Evolutionary conservation across 2,329 filamentous ascomycete species (phyloP).

Genomic region (Aspergillus fumigatiaffinis): DNA sequence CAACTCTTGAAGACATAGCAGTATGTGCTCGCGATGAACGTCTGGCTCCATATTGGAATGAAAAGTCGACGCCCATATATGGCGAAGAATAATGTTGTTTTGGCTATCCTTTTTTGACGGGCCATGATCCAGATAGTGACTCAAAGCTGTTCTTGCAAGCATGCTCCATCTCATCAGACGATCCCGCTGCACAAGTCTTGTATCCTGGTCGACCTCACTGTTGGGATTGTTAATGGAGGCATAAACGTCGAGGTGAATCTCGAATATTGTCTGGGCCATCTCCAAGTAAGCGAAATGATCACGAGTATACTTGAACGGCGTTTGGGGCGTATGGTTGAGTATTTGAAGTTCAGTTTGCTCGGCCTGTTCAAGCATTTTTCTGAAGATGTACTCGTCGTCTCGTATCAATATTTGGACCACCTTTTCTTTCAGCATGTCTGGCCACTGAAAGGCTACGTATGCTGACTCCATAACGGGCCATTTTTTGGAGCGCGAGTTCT

Average conservation of each 20-base stretch:
- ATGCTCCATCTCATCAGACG: slow-evolving; percentile 58
- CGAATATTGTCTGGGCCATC: slow-evolving; percentile 59
- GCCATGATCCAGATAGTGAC: slow-evolving; percentile 33
- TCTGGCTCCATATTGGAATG: slow-evolving; percentile 56
- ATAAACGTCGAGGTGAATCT: slow-evolving; percentile 65
- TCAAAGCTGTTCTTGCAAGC: slow-evolving; percentile 54
- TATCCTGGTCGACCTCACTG: slow-evolving; percentile 51
- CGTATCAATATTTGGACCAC: slow-evolving; percentile 51
- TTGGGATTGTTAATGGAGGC: slow-evolving; percentile 59
- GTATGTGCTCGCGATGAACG: slow-evolving; percentile 55
- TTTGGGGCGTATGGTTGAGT: slow-evolving; percentile 16
- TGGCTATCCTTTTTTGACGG: slow-evolving; percentile 24
- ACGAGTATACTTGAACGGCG: slow-evolving; percentile 23
- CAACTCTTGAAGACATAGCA: slow-evolving; percentile 61
- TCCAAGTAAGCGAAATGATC: slow-evolving; percentile 43
- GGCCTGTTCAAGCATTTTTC: slow-evolving; percentile 35
- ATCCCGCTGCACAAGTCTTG: slow-evolving; percentile 53
- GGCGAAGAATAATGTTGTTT: slow-evolving; percentile 52
- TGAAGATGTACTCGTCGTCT: slow-evolving; percentile 53
- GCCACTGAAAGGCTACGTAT: slow-evolving; percentile 54
- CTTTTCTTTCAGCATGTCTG: slow-evolving; percentile 52
- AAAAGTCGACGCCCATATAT: slow-evolving; percentile 64
- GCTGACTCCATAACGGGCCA: slow-evolving; percentile 36
- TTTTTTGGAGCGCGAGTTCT: neutral
- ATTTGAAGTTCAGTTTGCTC: slow-evolving; percentile 24